Percentiles rank a stretch among this genome's conserved stretches.
phyloP scores from a whole-genome alignment of 2,329 filamentous ascomycete species.

The Tympanopsis confertula region DNA sequence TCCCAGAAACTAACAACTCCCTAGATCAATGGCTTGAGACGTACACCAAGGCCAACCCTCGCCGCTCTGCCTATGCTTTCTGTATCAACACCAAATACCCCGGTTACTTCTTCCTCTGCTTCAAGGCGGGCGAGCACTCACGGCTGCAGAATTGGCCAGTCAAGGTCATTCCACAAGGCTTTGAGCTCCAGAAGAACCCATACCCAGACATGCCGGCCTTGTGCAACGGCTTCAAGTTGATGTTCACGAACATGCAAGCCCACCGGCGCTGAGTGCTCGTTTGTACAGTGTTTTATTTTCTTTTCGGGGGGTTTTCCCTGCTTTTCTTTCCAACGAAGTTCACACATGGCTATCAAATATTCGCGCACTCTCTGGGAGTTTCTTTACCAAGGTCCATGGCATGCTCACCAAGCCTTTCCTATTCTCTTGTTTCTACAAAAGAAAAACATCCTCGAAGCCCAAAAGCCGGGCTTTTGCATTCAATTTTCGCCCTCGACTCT shows the following conservation, averaged over 20 bases:
- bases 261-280: neutral
- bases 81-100: slow-evolving; percentile 86
- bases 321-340: too few species aligned
- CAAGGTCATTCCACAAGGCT: slow-evolving; percentile 84
- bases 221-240: slow-evolving; percentile 92
- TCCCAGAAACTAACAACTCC: slow-evolving; percentile 1
- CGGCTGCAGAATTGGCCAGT: slow-evolving; percentile 70
- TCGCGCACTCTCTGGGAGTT: too few species aligned
- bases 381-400: too few species aligned
- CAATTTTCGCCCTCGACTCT: too few species aligned
- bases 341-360: too few species aligned
- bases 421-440: too few species aligned
- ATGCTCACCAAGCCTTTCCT: too few species aligned
- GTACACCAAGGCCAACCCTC: slow-evolving; percentile 92
- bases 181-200: slow-evolving; percentile 74
- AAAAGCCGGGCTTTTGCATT: too few species aligned
- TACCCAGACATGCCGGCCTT: slow-evolving; percentile 93
- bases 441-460: too few species aligned
- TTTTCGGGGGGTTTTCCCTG: too few species aligned
- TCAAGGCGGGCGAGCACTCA: slow-evolving; percentile 75
- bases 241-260: slow-evolving; percentile 52
- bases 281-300: neutral
- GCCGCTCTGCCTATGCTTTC: slow-evolving; percentile 86
- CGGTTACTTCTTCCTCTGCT: slow-evolving; percentile 91
- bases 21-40: slow-evolving; percentile 89